Evolutionary conservation across 208 protist species (phyloP), one percentile per base, ranked within the genome.

Genomic region (Wallacemonas sp.): DNA sequence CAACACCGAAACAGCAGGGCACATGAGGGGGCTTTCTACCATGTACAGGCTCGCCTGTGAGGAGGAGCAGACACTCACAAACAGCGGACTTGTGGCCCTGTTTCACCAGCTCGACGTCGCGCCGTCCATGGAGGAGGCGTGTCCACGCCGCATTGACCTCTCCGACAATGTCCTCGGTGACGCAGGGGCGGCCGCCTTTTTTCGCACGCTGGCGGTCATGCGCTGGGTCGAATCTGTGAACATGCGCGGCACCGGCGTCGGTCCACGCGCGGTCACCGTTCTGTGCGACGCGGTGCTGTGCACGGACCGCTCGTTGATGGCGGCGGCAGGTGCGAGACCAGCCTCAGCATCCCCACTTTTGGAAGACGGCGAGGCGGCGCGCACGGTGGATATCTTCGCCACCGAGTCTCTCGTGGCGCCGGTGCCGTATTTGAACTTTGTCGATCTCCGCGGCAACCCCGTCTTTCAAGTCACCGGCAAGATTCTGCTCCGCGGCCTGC

Each of bases 31-130:
- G 16, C 73, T 88, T 29, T 79, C 84, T 0, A 57, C 78, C 23
- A 65, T 94, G 28, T 94, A 94, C 68, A 69, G 65, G 32, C 65
- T 79, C 54, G 76, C 77, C 8, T 94, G 88, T 66, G 88, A 88
- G 52, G 74, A 77, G 46, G 79, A 90, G 55, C 78, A 81, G 18
- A 89, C 82, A 49, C 57, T 82, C 28, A 55, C 72, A 2, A 81
- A 94, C 70, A 88, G 77, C 23, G 57, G 76, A 22, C 62, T 94
- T 11, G 59, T 94, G 0, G 48, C 81, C 25, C 48, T 87, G 38
- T 94, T 87, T 63, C 63, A 61, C 22, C 50, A 54, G 14, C 57
- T 91, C 3, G 88, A 94, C 46, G 67, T 70, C 32, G 70, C 57
- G 50, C 26, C 61, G 61, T 18, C 45, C 52, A 20, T 68, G 42